Evolutionary conservation across 1,284 basidiomycete species (phyloP), one percentile per base, ranked within the genome.

Genomic region (Puccinia polysora): DNA sequence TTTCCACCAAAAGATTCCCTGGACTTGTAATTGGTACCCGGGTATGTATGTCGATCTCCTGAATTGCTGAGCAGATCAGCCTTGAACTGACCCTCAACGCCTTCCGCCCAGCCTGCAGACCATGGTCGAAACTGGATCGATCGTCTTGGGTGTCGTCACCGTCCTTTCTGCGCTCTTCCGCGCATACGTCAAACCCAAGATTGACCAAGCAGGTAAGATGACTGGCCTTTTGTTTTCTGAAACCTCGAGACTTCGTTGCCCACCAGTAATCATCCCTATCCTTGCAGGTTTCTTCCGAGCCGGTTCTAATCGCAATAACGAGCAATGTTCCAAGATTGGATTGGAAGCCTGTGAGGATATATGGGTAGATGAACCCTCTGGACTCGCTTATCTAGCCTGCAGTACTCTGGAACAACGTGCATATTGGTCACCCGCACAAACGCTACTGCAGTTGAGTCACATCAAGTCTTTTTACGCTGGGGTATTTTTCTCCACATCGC

Each of bases 331-430:
- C 6, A 23, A 25, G 32, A 65, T 72, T 49, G 70, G 50, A 4
- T 52, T 72, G n/a, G 60, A 72, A 32, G 59, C 70, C 15, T 72
- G 70, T 49, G 70, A 72, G 32, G 70, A 72, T 28, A 72, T 72
- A 23, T 63, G 52, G 32, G 32, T 64, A 20, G 58, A 64, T 59
- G 52, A 53, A 18, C 50, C 59, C 3, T 52, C 59, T 34, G 52
- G 50, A 15, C 25, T 64, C 38, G 70, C 70, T 36, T 72, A 72
- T 49, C 60, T 72, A n/a, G 60, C 70, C 10, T 72, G 70, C 20
- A 64, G 60, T 53, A 34, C 15, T 12, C 58, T 36, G 6, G 30
- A 56, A 36, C 18, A 53, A 25, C 49, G 70, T 40, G 36, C 60
- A 2, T 23, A 72, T 43, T 72, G 70, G 70, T 25, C 55, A 55